These are phyloP conservation scores for Yarrowia porcina DNA, from an alignment of 805 yeast genomes.

Conservation along the genomic window DNA sequence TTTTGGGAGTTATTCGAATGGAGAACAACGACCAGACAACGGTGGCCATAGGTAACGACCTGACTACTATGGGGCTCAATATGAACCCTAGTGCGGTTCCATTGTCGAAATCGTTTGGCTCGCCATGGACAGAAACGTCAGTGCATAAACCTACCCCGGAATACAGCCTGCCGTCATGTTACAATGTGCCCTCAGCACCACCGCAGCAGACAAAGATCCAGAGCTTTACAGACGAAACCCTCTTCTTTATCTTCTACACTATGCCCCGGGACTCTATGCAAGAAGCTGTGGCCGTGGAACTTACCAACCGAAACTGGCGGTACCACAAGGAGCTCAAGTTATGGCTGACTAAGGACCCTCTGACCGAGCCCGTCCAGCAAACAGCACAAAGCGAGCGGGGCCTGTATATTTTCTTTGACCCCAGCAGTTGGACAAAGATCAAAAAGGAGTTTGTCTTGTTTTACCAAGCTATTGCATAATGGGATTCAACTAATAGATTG, in stretches of 20 bases:
- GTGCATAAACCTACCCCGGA: slow-evolving; percentile 87
- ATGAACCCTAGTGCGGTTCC: slow-evolving; percentile 46
- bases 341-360: slow-evolving; percentile 93
- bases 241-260: slow-evolving; percentile 89
- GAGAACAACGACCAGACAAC: slow-evolving; percentile 61
- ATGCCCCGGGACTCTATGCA: slow-evolving; percentile 91
- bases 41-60: slow-evolving; percentile 72
- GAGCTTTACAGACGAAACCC: slow-evolving; percentile 79
- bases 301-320: slow-evolving; percentile 92
- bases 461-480: slow-evolving; percentile 58
- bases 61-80: slow-evolving; percentile 63
- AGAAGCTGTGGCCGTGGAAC: slow-evolving; percentile 88
- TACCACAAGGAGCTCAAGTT: slow-evolving; percentile 93
- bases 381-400: slow-evolving; percentile 88
- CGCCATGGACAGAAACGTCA: slow-evolving; percentile 95
- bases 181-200: slow-evolving; percentile 43
- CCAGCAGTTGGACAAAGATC: slow-evolving; percentile 92
- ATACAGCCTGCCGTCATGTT: slow-evolving; percentile 62
- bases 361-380: slow-evolving; percentile 78
- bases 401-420: slow-evolving; percentile 90
- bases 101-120: slow-evolving; percentile 65
- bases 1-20: slow-evolving; percentile 56
- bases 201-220: slow-evolving; percentile 46
- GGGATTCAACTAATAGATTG: slow-evolving; percentile 17
- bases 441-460: slow-evolving; percentile 63